phyloP scores from a whole-genome alignment of 177 flowering plant species.

The Vitis hybrid region DNA sequence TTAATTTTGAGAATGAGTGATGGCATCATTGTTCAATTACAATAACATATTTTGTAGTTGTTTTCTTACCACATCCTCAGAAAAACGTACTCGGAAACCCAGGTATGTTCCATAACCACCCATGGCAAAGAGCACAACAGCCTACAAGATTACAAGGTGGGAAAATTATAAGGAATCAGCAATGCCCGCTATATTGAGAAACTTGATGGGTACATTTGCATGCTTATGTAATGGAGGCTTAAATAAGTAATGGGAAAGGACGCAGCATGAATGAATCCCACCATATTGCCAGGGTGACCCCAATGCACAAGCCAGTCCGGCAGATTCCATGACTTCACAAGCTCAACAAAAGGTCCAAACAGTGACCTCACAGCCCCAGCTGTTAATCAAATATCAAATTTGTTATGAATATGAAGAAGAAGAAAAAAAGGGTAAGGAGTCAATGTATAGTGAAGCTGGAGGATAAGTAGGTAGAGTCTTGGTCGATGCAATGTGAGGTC shows the following conservation, averaged over 20 bases:
- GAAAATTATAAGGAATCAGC: neutral
- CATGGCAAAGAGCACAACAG: slow-evolving; percentile 96
- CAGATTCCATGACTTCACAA: slow-evolving; percentile 71
- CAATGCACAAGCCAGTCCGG: slow-evolving; percentile 97
- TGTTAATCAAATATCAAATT: slow-evolving; percentile 18
- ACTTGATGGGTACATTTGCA: neutral
- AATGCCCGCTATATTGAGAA: too few species aligned
- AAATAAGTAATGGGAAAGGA: neutral
- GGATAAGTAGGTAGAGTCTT: too few species aligned
- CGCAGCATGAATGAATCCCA: slow-evolving; percentile 14
- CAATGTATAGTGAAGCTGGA: neutral
- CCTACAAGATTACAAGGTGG: slow-evolving; percentile 37
- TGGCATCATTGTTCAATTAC: neutral
- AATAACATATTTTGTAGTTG: neutral
- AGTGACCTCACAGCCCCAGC: slow-evolving; percentile 64
- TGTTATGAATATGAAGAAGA: neutral
- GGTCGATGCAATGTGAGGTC: too few species aligned
- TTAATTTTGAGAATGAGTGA: neutral
- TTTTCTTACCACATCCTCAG: slow-evolving; percentile 70
- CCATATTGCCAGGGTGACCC: slow-evolving; percentile 99
- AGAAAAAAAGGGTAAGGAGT: neutral
- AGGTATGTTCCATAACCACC: slow-evolving; percentile 96
- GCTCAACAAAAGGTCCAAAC: slow-evolving; percentile 80
- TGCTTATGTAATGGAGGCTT: neutral
- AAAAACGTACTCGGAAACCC: slow-evolving; percentile 74